These are phyloP conservation scores for Fusarium tjaetaba DNA, from an alignment of 2,329 filamentous ascomycete species.

Conservation along the genomic window DNA sequence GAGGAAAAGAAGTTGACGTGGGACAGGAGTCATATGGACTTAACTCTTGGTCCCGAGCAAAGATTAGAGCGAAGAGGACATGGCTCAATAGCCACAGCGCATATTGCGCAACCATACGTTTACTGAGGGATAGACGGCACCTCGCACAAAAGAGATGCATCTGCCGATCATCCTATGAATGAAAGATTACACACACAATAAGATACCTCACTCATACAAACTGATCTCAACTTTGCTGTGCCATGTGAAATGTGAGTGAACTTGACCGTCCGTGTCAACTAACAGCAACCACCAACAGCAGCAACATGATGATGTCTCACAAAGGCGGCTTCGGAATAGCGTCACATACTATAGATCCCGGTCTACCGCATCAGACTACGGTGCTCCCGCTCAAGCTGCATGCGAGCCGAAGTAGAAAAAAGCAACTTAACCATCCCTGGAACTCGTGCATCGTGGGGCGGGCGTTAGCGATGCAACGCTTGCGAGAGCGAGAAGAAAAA, in stretches of 20 bases:
- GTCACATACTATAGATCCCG: neutral
- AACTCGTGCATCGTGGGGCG: conserved; percentile 21
- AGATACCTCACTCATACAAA: conserved; percentile 28
- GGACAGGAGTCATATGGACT: neutral
- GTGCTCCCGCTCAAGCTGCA: conserved; percentile 7
- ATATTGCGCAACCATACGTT: conserved; percentile 36
- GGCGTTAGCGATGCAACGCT: conserved; percentile 24
- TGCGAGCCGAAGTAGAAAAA: conserved; percentile 12
- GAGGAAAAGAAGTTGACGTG: conserved; percentile 4
- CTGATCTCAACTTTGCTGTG: neutral
- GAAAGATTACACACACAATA: conserved; percentile 20
- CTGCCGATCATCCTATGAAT: conserved; percentile 37
- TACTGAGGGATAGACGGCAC: conserved; percentile 34
- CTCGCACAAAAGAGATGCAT: conserved; percentile 28
- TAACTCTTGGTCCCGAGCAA: neutral
- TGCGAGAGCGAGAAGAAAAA: neutral
- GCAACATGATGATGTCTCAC: neutral
- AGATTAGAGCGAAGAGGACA: conserved; percentile 31
- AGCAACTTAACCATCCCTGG: conserved; percentile 14
- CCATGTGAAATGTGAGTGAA: neutral
- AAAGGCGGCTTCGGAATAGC: neutral
- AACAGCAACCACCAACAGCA: neutral
- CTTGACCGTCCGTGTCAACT: neutral
- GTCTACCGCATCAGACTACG: neutral
- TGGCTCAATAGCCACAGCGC: conserved; percentile 35